These are phyloP conservation scores for Lactarius vividus DNA, from an alignment of 768 basidiomycete species.

Conservation along the genomic window DNA sequence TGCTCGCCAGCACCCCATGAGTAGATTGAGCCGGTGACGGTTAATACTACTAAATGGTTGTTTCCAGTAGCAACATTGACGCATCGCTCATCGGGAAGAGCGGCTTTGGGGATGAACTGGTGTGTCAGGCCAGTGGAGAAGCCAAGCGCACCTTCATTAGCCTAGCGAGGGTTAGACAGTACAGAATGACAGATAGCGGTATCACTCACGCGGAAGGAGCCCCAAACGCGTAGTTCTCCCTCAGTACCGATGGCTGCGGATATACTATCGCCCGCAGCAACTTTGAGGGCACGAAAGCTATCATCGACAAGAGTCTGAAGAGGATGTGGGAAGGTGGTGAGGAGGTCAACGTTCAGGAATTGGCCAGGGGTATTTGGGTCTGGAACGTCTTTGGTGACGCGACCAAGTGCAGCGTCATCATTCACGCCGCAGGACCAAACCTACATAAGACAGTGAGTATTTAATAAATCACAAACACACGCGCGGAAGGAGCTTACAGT, in stretches of 20 bases:
- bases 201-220: conserved; percentile 74
- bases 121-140: conserved; percentile 66
- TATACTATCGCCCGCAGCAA: conserved; percentile 85
- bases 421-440: conserved; percentile 86
- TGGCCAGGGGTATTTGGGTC: conserved; percentile 56
- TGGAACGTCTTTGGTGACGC: conserved; percentile 61
- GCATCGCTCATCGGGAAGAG: conserved; percentile 64
- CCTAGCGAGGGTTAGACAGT: conserved; percentile 39
- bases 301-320: conserved; percentile 69
- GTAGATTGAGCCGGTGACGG: conserved; percentile 82
- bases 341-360: conserved; percentile 51
- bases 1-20: conserved; percentile 92
- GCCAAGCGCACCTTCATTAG: conserved; percentile 78
- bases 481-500: conserved; percentile 53
- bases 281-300: conserved; percentile 77
- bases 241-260: conserved; percentile 77
- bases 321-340: conserved; percentile 60
- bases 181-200: conserved; percentile 8
- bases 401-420: conserved; percentile 85
- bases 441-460: conserved; percentile 37
- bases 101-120: conserved; percentile 64
- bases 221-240: conserved; percentile 87
- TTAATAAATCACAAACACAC: not conserved
- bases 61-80: conserved; percentile 75
- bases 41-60: conserved; percentile 89